Conservation (phyloP, 2,329 filamentous ascomycete genomes). For the Aspergillus candidus region DNA sequence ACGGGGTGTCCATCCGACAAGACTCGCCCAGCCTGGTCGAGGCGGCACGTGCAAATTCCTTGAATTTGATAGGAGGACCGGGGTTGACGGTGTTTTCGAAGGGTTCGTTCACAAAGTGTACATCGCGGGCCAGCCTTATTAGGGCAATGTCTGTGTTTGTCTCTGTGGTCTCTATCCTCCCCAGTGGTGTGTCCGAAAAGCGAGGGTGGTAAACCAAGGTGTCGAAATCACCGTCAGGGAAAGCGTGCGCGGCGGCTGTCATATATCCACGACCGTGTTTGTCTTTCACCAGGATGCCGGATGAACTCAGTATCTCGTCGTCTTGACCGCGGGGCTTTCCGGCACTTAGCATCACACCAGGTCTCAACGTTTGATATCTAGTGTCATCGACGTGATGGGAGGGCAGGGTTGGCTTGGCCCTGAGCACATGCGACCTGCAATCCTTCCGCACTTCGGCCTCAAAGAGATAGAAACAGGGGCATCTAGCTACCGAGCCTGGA, state of each 20-base stretch:
- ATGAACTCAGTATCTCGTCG: conserved; percentile 2
- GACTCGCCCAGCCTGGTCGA: not conserved
- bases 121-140: not conserved
- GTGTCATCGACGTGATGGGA: conserved; percentile 2
- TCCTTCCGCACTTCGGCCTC: conserved; percentile 7
- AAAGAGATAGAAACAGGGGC: conserved; percentile 11
- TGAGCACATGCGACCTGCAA: not conserved
- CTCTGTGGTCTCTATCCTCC: not conserved
- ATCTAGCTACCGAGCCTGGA: conserved; percentile 6
- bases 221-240: not conserved
- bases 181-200: not conserved
- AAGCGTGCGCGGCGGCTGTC: conserved; percentile 2
- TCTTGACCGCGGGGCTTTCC: not conserved
- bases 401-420: not conserved
- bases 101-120: conserved; percentile 1
- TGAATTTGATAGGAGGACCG: not conserved
- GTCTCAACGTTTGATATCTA: conserved; percentile 6
- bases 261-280: not conserved
- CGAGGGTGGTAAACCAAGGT: conserved; percentile 5
- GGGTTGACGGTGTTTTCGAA: conserved; percentile 2
- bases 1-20: conserved; percentile 6
- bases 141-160: conserved; percentile 2
- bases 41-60: not conserved
- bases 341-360: conserved; percentile 9
- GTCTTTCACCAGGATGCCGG: conserved; percentile 7